phyloP scores from a whole-genome alignment of 2,329 filamentous ascomycete genomes.

The Cryphonectria japonica region DNA sequence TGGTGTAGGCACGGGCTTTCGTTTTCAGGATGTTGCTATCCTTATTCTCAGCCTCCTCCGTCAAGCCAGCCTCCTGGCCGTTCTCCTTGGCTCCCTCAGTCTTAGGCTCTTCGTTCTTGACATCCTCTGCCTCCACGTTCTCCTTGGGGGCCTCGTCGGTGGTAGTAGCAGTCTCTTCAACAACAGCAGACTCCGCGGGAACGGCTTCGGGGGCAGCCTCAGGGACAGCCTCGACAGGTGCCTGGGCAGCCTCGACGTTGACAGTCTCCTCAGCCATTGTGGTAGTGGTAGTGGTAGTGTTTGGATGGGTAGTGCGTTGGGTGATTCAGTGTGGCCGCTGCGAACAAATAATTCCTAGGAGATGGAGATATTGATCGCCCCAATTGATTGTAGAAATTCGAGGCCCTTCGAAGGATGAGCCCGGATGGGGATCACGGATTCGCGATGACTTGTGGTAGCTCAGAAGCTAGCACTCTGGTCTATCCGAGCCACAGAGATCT shows the following conservation, averaged over 20 bases:
- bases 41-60: slow-evolving; percentile 33
- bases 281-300: background rate
- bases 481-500: too few species aligned
- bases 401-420: too few species aligned
- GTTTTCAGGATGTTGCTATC: slow-evolving; percentile 47
- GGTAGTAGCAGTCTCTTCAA: slow-evolving; percentile 40
- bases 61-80: slow-evolving; percentile 35
- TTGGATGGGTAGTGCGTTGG: background rate
- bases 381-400: background rate
- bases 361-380: background rate
- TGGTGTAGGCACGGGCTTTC: slow-evolving; percentile 44
- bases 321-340: background rate
- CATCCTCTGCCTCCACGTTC: slow-evolving; percentile 23
- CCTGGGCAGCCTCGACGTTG: slow-evolving; percentile 33
- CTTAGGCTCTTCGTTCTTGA: slow-evolving; percentile 34
- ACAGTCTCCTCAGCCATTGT: slow-evolving; percentile 33
- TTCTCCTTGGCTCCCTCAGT: slow-evolving; percentile 33
- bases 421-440: background rate
- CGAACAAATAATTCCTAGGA: background rate
- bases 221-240: slow-evolving; percentile 25
- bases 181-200: background rate
- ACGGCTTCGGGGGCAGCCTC: slow-evolving; percentile 31
- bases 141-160: slow-evolving; percentile 35
- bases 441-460: background rate
- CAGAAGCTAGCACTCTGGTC: background rate